These are phyloP conservation scores for Polyporus arcularius DNA, from an alignment of 768 basidiomycete species.

Conservation along the genomic window DNA sequence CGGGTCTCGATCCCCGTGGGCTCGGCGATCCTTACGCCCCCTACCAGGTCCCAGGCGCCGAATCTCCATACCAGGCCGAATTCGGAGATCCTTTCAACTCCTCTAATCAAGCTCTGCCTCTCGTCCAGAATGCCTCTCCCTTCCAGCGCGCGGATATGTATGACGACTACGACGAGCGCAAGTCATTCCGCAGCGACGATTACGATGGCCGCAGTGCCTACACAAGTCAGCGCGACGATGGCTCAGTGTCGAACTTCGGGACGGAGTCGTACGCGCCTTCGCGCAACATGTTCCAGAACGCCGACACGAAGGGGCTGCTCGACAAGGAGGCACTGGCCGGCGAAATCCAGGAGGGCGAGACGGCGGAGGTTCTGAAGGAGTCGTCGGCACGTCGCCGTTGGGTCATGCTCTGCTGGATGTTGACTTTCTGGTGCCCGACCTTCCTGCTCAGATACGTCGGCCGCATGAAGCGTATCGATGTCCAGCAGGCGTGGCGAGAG, in stretches of 20 bases:
- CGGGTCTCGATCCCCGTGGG: slow-evolving; percentile 54
- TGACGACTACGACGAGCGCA: slow-evolving; percentile 76
- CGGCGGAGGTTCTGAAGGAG: slow-evolving; percentile 85
- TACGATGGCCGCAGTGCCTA: slow-evolving; percentile 79
- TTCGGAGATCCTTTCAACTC: slow-evolving; percentile 54
- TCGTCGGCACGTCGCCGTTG: slow-evolving; percentile 79
- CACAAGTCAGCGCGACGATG: slow-evolving; percentile 79
- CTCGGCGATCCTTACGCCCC: slow-evolving; percentile 76
- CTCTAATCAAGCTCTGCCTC: slow-evolving; percentile 77
- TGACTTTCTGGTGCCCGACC: slow-evolving; percentile 92
- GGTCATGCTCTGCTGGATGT: slow-evolving; percentile 83
- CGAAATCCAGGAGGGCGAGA: slow-evolving; percentile 86
- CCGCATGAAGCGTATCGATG: slow-evolving; percentile 91
- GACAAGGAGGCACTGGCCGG: slow-evolving; percentile 86
- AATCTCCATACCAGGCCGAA: slow-evolving; percentile 41
- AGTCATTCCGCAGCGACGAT: slow-evolving; percentile 74
- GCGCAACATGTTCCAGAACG: slow-evolving; percentile 91
- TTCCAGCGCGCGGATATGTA: slow-evolving; percentile 78
- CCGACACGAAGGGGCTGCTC: slow-evolving; percentile 67
- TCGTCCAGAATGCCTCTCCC: slow-evolving; percentile 80
- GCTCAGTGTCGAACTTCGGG: slow-evolving; percentile 79
- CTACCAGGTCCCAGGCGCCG: slow-evolving; percentile 57
- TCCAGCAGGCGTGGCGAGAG: slow-evolving; percentile 97
- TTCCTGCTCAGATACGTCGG: slow-evolving; percentile 70
- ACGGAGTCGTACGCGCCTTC: slow-evolving; percentile 94